Conservation (phyloP, 176 grass and related monocot species). For the Rhynchospora tenuis region DNA sequence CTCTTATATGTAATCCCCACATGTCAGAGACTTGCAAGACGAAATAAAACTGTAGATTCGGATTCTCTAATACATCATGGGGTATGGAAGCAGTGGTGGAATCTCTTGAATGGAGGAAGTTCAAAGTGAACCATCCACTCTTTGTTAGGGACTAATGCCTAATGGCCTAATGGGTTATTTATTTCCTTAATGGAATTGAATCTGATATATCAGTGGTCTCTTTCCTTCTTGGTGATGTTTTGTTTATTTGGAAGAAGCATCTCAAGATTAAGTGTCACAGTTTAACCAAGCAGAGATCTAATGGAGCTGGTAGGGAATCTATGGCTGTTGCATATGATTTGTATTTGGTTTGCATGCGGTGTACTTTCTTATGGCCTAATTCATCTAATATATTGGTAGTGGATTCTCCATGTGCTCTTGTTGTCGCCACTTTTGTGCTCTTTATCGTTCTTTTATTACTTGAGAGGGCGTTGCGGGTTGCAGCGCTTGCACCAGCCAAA, state of each 20-base stretch:
- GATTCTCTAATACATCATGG: neutral
- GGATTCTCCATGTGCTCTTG: constrained; percentile 13
- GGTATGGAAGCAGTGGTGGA: neutral
- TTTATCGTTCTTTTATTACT: constrained; percentile 9
- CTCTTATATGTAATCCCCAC: neutral
- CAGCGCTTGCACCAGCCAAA: constrained; percentile 4
- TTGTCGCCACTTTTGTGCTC: constrained; percentile 16
- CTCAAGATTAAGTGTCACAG: neutral
- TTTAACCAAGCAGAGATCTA: constrained; percentile 16
- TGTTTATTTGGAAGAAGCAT: constrained; percentile 13
- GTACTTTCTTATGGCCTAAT: constrained; percentile 14
- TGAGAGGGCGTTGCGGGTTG: neutral
- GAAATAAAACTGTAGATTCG: neutral
- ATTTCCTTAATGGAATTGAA: neutral
- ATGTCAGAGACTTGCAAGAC: neutral
- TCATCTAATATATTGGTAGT: constrained; percentile 19
- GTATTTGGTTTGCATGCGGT: constrained; percentile 3
- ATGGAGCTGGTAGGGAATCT: constrained; percentile 17
- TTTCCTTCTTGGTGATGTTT: neutral
- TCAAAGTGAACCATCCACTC: neutral
- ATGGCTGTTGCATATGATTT: constrained; percentile 2
- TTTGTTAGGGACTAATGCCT: constrained; percentile 5
- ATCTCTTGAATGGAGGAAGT: constrained; percentile 14
- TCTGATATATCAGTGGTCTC: neutral
- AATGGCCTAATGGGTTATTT: neutral